These are phyloP conservation scores for Waltergamsia citrina DNA, from an alignment of 2,329 filamentous ascomycete species.

Conservation along the genomic window DNA sequence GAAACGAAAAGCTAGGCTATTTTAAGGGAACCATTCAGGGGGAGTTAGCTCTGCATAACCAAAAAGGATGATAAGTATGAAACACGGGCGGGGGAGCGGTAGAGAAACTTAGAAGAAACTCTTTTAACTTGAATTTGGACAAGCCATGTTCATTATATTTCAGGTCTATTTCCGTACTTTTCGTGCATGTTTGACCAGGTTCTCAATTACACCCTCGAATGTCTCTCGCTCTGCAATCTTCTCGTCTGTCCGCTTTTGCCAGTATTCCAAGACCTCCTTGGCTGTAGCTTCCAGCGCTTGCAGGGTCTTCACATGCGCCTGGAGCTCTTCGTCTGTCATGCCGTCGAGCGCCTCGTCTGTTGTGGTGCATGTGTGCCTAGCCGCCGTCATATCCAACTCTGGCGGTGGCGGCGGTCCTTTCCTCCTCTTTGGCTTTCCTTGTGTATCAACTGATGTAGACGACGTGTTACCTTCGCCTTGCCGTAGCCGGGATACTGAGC, in stretches of 20 bases:
- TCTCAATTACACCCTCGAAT: constrained; percentile 95
- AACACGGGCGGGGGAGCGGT: background rate
- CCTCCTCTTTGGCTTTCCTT: constrained; percentile 42
- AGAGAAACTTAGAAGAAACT: background rate
- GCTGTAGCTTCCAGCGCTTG: constrained; percentile 62
- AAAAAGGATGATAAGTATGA: no score
- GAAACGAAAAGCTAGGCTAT: background rate
- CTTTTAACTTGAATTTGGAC: background rate
- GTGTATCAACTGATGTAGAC: constrained; percentile 49
- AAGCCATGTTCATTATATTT: background rate
- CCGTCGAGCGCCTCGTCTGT: constrained; percentile 76
- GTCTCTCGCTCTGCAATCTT: constrained; percentile 86
- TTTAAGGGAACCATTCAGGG: no score
- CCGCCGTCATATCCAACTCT: constrained; percentile 68
- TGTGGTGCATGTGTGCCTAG: constrained; percentile 69
- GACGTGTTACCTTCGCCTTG: constrained; percentile 42
- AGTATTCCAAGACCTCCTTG: constrained; percentile 74
- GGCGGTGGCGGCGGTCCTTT: constrained; percentile 60
- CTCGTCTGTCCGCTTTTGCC: constrained; percentile 77
- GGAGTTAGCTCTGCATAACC: no score
- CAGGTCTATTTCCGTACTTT: constrained; percentile 62
- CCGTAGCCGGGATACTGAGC: constrained; percentile 34
- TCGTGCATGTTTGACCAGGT: constrained; percentile 82
- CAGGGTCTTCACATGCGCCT: constrained; percentile 59
- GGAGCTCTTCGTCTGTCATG: constrained; percentile 69